Percentiles rank a stretch among this genome's conserved stretches.
These are phyloP conservation scores for Phyllosticta paracitricarpa DNA, from an alignment of 2,329 filamentous ascomycete genomes.

Conservation along the genomic window DNA sequence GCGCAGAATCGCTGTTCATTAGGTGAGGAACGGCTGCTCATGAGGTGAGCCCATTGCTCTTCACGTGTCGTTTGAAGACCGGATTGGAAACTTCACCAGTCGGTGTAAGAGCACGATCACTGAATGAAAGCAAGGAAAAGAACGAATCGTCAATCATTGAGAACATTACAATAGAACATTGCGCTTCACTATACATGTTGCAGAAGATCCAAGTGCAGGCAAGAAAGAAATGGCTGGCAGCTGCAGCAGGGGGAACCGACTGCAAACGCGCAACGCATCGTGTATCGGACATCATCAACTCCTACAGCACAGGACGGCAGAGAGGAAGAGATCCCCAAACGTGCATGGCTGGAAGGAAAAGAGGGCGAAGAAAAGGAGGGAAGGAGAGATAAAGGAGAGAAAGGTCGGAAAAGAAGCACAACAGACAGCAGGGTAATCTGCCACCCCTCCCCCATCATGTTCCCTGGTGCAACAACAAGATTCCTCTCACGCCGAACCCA, in stretches of 20 bases:
- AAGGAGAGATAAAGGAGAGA: neutral
- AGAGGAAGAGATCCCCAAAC: neutral
- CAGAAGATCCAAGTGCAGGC: neutral
- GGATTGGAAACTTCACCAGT: neutral
- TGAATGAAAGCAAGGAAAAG: neutral
- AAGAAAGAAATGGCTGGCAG: neutral
- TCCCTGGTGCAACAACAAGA: conserved; percentile 3
- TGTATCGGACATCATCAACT: neutral
- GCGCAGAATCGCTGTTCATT: no score
- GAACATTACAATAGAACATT: neutral
- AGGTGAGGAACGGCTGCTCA: no score
- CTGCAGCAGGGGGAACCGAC: neutral
- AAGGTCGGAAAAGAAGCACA: neutral
- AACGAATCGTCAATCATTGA: neutral
- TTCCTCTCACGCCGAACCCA: conserved; percentile 9
- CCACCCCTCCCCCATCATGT: conserved; percentile 1
- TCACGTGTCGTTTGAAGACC: no score
- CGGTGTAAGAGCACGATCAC: neutral
- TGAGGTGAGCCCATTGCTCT: no score
- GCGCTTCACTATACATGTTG: neutral
- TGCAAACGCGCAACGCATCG: neutral
- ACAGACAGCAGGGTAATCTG: conserved; percentile 7
- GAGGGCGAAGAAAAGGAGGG: neutral
- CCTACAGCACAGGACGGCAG: neutral
- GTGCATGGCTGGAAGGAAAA: neutral